Conservation (phyloP, 1,284 basidiomycete species). For the Cryptococcus deneoformans region DNA sequence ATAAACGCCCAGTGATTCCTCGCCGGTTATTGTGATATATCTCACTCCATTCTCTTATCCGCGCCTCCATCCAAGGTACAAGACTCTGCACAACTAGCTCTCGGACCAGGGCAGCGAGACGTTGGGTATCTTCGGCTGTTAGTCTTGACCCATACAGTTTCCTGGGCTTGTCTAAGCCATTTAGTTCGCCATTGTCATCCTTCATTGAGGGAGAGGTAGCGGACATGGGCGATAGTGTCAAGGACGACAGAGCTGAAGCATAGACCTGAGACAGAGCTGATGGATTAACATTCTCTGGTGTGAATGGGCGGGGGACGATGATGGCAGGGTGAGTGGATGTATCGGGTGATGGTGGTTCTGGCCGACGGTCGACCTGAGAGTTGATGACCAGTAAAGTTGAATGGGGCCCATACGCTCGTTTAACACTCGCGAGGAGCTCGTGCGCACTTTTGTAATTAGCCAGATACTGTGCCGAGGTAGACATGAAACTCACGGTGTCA, state of each 20-base stretch:
- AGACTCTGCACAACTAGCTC: conserved; percentile 90
- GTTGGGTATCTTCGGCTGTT: conserved; percentile 72
- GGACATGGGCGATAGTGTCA: conserved; percentile 36
- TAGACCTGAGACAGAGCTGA: conserved; percentile 40
- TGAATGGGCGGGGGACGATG: conserved; percentile 28
- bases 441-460: conserved; percentile 27
- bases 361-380: conserved; percentile 21
- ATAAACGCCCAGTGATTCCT: conserved; percentile 84
- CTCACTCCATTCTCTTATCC: conserved; percentile 92
- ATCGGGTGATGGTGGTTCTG: conserved; percentile 23
- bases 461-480: neutral
- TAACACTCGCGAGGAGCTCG: conserved; percentile 40
- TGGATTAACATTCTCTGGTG: conserved; percentile 24
- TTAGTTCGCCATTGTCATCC: conserved; percentile 5
- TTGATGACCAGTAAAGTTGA: conserved; percentile 48
- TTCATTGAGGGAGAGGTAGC: conserved; percentile 18
- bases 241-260: conserved; percentile 38
- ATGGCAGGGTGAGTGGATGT: conserved; percentile 29
- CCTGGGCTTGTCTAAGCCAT: conserved; percentile 13
- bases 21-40: conserved; percentile 78
- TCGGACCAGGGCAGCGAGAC: conserved; percentile 79
- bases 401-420: conserved; percentile 48
- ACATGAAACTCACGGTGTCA: conserved; percentile 28
- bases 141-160: conserved; percentile 52
- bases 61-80: conserved; percentile 95